Conservation (phyloP, 495 filamentous ascomycete species). For the Xylaria sp. region DNA sequence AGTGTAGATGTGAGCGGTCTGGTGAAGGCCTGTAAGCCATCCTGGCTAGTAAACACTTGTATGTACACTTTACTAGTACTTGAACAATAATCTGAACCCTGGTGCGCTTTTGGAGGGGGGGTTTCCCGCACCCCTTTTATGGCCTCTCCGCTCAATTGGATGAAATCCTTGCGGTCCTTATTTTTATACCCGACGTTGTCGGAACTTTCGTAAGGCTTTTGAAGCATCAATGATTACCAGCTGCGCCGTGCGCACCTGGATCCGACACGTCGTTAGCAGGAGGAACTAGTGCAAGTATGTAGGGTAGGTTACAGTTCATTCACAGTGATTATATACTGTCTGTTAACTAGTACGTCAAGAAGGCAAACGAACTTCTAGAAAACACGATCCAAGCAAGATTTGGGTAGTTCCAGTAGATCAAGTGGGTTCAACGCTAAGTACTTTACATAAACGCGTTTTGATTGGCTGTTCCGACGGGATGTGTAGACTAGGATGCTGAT, state of each 20-base stretch:
- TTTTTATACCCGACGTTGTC: conserved; percentile 9
- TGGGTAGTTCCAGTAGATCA: conserved; percentile 10
- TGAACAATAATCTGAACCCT: conserved; percentile 2
- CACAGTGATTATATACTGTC: background rate
- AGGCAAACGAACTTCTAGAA: conserved; percentile 26
- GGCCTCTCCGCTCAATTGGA: background rate
- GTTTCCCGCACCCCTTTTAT: conserved; percentile 15
- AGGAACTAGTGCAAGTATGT: too few species aligned
- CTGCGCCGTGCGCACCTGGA: conserved; percentile 3
- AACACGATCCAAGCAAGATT: conserved; percentile 15
- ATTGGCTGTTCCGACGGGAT: background rate
- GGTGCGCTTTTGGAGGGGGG: background rate
- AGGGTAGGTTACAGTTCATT: conserved; percentile 8
- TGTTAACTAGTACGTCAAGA: background rate
- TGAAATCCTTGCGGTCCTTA: background rate
- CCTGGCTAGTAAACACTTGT: too few species aligned
- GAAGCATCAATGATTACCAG: background rate
- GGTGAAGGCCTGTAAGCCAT: background rate
- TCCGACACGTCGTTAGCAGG: background rate
- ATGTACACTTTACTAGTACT: background rate
- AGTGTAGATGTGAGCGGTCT: conserved; percentile 5
- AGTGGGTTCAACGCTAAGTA: conserved; percentile 1
- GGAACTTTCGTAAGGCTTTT: conserved; percentile 2
- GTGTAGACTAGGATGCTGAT: background rate
- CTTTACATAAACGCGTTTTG: background rate